phyloP scores from a whole-genome alignment of 768 basidiomycete genomes.

The Pleurotus sapidus region DNA sequence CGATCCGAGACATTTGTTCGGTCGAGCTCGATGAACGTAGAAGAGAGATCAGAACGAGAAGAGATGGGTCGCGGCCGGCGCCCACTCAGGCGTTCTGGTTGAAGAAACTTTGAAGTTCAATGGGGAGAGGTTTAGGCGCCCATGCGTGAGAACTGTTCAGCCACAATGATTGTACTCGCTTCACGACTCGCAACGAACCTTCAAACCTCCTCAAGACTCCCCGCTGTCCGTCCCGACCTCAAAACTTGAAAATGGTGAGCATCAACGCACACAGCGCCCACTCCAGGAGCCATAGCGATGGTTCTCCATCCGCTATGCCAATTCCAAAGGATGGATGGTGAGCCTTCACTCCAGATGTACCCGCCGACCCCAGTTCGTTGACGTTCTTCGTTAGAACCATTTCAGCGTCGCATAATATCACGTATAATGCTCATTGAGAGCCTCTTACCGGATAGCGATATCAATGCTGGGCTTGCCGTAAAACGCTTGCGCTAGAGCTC shows the following conservation, averaged over 20 bases:
- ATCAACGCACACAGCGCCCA: constrained; percentile 11
- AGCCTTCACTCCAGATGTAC: constrained; percentile 38
- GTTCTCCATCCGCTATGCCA: constrained; percentile 29
- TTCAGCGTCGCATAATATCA: constrained; percentile 21
- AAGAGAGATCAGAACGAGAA: too few relatives aligned
- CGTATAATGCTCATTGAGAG: neutral
- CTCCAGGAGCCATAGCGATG: constrained; percentile 34
- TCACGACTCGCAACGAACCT: too few relatives aligned
- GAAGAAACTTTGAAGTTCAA: too few relatives aligned
- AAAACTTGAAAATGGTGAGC: constrained; percentile 58
- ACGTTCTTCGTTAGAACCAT: constrained; percentile 18
- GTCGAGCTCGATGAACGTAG: too few relatives aligned
- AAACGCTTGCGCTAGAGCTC: constrained; percentile 51
- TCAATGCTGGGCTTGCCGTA: constrained; percentile 34
- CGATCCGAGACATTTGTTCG: too few relatives aligned
- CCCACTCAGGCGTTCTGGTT: too few relatives aligned
- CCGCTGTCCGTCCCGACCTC: constrained; percentile 25
- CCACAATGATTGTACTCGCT: too few relatives aligned
- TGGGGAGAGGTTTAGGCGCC: too few relatives aligned
- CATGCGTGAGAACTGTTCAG: too few relatives aligned
- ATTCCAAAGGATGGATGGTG: constrained; percentile 48
- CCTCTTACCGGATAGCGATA: constrained; percentile 4
- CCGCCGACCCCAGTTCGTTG: constrained; percentile 10
- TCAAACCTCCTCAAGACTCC: too few relatives aligned
- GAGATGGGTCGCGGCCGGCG: too few relatives aligned